phyloP scores from a whole-genome alignment of 768 basidiomycete genomes.

The Suillus fuscotomentosus region DNA sequence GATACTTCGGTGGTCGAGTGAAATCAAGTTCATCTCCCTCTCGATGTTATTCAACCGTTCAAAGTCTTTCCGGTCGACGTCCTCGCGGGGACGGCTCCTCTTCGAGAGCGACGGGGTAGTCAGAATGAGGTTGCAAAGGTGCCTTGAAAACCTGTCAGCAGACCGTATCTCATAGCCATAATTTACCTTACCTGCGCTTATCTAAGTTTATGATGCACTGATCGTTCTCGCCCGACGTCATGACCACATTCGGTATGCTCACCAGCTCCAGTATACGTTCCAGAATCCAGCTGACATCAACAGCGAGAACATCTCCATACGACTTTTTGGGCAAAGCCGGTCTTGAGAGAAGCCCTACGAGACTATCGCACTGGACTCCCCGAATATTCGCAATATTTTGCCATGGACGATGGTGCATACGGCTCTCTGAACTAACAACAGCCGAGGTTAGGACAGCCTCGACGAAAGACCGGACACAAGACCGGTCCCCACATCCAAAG shows the following conservation, averaged over 20 bases:
- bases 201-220: constrained; percentile 74
- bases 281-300: constrained; percentile 81
- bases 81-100: constrained; percentile 48
- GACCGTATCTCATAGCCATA: background rate
- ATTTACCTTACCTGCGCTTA: constrained; percentile 63
- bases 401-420: constrained; percentile 80
- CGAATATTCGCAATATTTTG: constrained; percentile 65
- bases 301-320: constrained; percentile 53
- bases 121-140: constrained; percentile 62
- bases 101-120: constrained; percentile 47
- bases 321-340: constrained; percentile 44
- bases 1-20: constrained; percentile 71
- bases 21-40: constrained; percentile 56
- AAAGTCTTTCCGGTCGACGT: constrained; percentile 63
- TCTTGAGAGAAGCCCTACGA: constrained; percentile 53
- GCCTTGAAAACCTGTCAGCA: constrained; percentile 40
- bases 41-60: constrained; percentile 78
- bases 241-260: constrained; percentile 67
- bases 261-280: constrained; percentile 82
- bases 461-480: constrained; percentile 76
- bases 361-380: constrained; percentile 59
- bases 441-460: constrained; percentile 78
- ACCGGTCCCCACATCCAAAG: constrained; percentile 47
- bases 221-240: constrained; percentile 50
- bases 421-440: constrained; percentile 73